Conservation (phyloP, 2,329 filamentous ascomycete species). For the Talaromyces marneffei region DNA sequence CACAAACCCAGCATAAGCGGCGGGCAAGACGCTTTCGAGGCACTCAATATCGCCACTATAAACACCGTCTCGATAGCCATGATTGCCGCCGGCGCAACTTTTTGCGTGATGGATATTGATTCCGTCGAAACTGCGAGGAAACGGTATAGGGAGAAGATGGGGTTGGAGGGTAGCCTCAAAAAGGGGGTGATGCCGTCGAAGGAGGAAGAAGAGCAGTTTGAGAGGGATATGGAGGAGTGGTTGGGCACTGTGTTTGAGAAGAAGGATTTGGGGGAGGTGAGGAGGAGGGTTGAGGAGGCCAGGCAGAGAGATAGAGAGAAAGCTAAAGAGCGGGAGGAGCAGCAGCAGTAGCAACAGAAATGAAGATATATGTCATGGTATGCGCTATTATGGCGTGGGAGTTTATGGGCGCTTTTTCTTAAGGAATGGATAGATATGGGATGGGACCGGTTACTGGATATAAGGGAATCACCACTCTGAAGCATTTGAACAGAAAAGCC, state of each 20-base stretch:
- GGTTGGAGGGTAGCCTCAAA: conserved; percentile 43
- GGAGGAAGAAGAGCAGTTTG: conserved; percentile 49
- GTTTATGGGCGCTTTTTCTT: background rate
- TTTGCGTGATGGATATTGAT: conserved; percentile 74
- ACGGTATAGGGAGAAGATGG: conserved; percentile 54
- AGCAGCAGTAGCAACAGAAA: conserved; percentile 13
- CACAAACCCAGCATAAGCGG: conserved; percentile 51
- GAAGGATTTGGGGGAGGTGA: conserved; percentile 42
- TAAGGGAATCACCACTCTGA: background rate
- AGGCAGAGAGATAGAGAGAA: background rate
- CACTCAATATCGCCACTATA: conserved; percentile 77
- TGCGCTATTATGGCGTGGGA: background rate
- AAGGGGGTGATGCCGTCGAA: conserved; percentile 26
- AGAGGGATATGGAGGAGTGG: conserved; percentile 52
- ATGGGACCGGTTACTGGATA: background rate
- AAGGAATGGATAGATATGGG: background rate
- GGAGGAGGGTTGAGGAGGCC: conserved; percentile 25
- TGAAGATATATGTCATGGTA: background rate
- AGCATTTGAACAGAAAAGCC: background rate
- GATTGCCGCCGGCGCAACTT: conserved; percentile 64
- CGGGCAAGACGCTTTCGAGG: conserved; percentile 70
- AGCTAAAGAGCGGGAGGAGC: conserved; percentile 16
- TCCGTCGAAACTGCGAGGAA: conserved; percentile 58
- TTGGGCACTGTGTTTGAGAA: conserved; percentile 44
- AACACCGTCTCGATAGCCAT: conserved; percentile 74